phyloP scores from a whole-genome alignment of 257 asterid genomes.

The Rauvolfia tetraphylla region DNA sequence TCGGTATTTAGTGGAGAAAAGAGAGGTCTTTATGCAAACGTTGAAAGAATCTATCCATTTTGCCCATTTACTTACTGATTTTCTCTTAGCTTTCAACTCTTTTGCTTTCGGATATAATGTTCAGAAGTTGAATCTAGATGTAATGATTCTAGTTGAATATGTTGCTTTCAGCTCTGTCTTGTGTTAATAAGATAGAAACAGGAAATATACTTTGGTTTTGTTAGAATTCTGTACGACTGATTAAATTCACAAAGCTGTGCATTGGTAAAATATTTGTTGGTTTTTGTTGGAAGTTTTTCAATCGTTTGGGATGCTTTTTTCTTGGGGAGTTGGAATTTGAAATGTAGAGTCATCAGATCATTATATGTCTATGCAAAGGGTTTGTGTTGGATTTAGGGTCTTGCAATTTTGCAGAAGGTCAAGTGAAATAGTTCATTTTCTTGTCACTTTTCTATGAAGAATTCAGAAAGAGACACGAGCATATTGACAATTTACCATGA shows the following conservation, averaged over 20 bases:
- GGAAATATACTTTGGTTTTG: no score
- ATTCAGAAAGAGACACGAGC: slow-evolving; percentile 43
- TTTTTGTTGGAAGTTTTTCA: slow-evolving; percentile 46
- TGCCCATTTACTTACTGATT: no score
- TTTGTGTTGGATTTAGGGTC: slow-evolving; percentile 2
- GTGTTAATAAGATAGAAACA: no score
- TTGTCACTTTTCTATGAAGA: slow-evolving; percentile 33
- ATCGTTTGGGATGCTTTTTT: slow-evolving; percentile 35
- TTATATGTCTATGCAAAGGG: background rate
- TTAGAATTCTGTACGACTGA: no score
- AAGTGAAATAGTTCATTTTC: slow-evolving; percentile 12
- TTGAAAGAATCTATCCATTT: no score
- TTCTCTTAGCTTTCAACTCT: no score
- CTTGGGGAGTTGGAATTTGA: slow-evolving; percentile 7
- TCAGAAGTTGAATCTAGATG: no score
- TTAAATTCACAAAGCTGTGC: slow-evolving; percentile 26
- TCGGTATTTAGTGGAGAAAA: no score
- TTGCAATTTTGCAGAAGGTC: slow-evolving; percentile 19
- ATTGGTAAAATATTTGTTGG: slow-evolving; percentile 26
- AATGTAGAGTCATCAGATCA: slow-evolving; percentile 33
- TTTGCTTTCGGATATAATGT: no score
- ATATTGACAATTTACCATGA: slow-evolving; percentile 41
- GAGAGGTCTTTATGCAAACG: no score
- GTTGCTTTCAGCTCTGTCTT: no score
- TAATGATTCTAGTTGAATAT: no score